Conservation (phyloP, 805 yeast species). For the Metschnikowia kofuensis region DNA sequence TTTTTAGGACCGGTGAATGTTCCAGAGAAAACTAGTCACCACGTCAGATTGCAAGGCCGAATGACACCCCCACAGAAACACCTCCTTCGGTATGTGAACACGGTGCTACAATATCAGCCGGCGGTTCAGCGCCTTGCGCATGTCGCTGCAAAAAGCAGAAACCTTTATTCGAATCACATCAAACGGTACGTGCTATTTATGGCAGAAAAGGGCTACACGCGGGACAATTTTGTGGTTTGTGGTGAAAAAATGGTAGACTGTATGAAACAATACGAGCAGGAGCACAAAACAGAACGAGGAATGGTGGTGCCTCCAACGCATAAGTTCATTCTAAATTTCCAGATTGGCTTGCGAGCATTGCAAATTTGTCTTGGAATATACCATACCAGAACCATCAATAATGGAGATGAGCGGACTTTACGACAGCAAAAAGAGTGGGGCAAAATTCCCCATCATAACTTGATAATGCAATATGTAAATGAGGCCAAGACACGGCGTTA, state of each 20-base stretch:
- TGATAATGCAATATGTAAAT: background rate
- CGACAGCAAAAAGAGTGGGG: background rate
- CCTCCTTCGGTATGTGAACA: background rate
- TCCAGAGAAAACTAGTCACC: background rate
- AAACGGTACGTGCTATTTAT: background rate
- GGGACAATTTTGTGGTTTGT: background rate
- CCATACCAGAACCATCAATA: background rate
- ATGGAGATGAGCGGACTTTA: background rate
- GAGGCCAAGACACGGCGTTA: background rate
- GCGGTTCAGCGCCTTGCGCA: background rate
- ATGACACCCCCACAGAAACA: background rate
- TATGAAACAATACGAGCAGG: background rate
- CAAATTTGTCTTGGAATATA: background rate
- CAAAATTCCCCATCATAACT: background rate
- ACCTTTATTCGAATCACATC: background rate
- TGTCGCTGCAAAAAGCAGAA: background rate
- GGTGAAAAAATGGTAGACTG: background rate
- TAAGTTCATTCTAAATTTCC: background rate
- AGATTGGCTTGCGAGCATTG: background rate
- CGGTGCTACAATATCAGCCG: background rate
- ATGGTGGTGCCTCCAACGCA: background rate
- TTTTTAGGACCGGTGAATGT: background rate
- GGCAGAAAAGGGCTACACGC: background rate
- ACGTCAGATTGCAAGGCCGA: background rate
- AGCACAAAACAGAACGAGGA: background rate